Base-by-base conservation (phyloP, 164 flowering plant species). In the Aristolochia californica region DNA sequence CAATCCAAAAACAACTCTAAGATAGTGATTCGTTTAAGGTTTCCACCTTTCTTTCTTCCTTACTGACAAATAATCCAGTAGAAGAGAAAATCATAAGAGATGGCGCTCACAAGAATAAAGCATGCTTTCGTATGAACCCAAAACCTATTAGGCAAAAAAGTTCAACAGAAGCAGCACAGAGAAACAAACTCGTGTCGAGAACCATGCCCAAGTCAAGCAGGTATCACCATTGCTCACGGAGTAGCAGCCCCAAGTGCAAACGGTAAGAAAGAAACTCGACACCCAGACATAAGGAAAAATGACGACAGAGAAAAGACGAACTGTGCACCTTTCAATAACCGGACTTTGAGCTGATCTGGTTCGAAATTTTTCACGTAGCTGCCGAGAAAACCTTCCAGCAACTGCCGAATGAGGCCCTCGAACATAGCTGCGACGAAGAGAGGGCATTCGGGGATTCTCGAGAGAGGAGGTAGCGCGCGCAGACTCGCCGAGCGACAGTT, bases 311-410 rank as follows among this genome's bases (percentile, higher is more conserved):
- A 48, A 23, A 30, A 17, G 26, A 38, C 23, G 55, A 20, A 10
- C 18, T 23, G 28, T 40, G n/a, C 75, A 81, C 88, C 90, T 38
- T 80, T 85, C 97, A 93, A 83, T 0, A 87, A 63, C 14, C 86
- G 82, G 74, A 88, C 78, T 68, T 91, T 91, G 61, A 91, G 87
- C 71, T 91, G 90, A 57, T 90, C 87, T 43, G 70, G 78, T 26
- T 83, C 84, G 48, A 91, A 65, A 65, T 83, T 84, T 69, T 85
- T 91, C 45, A 91, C 70, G 64, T 83, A 88, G 28, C 81, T 78
- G 10, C 94, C 89, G 3, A 91, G 78, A 70, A 80, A 83, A 0
- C 89, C 95, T 11, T 78, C 55, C 34, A 91, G 65, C 68, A 88
- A 22, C 77, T 79, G 84, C 25, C 78, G 79, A 28, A 91, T 84